These are phyloP conservation scores for Arxiozyma heterogenica DNA, from an alignment of 1,139 yeast species.

Conservation along the genomic window DNA sequence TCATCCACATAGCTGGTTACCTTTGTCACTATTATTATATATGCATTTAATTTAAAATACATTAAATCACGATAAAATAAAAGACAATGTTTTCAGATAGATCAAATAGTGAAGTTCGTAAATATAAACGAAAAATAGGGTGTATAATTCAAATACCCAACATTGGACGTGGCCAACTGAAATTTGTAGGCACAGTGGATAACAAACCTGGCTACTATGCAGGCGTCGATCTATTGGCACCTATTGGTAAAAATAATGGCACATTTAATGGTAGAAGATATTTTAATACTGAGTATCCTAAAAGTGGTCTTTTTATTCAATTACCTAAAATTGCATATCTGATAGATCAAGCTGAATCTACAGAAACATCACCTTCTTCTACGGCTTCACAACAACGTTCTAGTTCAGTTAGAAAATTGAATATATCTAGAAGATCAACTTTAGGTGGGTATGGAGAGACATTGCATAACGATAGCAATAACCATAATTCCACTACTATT, in stretches of 20 bases:
- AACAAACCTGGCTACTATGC: constrained; percentile 76
- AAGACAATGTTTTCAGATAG: background rate
- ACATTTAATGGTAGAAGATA: constrained; percentile 50
- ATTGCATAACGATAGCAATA: constrained; percentile 38
- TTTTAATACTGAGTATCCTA: constrained; percentile 53
- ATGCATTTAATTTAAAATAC: too few relatives aligned
- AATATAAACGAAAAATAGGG: constrained; percentile 25
- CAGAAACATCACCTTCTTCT: background rate
- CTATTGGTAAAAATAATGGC: constrained; percentile 76
- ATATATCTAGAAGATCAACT: background rate
- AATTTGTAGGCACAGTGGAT: constrained; percentile 36
- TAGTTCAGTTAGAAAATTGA: background rate
- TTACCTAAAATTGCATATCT: constrained; percentile 45
- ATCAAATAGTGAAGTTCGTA: constrained; percentile 10
- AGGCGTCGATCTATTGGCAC: constrained; percentile 72
- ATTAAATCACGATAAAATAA: too few relatives aligned
- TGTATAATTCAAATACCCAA: constrained; percentile 30
- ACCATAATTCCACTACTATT: background rate
- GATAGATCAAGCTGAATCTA: constrained; percentile 13
- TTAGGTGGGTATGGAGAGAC: constrained; percentile 40
- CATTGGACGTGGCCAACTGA: constrained; percentile 40
- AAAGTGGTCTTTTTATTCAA: constrained; percentile 68
- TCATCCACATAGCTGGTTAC: too few relatives aligned
- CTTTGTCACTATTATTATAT: too few relatives aligned
- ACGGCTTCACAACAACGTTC: background rate